Percentiles rank a stretch among this genome's conserved stretches.
Conservation (phyloP, 768 basidiomycete species). For the Hirschioporus abietinus region DNA sequence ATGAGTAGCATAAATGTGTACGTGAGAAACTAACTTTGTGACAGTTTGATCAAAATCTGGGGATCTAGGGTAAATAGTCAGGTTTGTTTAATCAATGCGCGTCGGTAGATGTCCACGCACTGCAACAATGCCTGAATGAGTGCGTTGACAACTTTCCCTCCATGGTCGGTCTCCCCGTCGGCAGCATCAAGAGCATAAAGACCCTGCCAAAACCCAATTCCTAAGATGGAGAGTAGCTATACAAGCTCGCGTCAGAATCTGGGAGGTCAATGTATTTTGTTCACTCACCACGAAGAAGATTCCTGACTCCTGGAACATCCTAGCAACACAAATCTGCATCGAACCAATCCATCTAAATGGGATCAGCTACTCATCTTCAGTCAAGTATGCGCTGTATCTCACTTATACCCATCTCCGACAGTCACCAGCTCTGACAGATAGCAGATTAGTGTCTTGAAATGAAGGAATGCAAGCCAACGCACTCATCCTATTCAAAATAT, state of each 20-base stretch:
- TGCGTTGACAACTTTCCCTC: conserved; percentile 52
- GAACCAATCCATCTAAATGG: conserved; percentile 72
- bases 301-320: conserved; percentile 91
- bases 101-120: conserved; percentile 33
- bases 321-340: conserved; percentile 88
- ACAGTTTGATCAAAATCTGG: conserved; percentile 62
- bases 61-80: conserved; percentile 32
- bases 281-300: conserved; percentile 78
- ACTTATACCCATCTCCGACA: conserved; percentile 79
- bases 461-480: conserved; percentile 23
- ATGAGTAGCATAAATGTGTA: not conserved
- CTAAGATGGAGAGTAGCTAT: conserved; percentile 77
- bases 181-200: conserved; percentile 89
- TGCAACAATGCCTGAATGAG: conserved; percentile 80
- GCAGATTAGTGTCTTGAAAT: conserved; percentile 6
- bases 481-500: conserved; percentile 65
- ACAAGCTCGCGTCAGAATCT: not conserved
- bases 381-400: conserved; percentile 17
- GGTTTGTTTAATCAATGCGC: not conserved
- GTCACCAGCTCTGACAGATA: conserved; percentile 59
- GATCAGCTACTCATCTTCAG: conserved; percentile 4
- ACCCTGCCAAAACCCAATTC: conserved; percentile 80
- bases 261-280: not conserved
- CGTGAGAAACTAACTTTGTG: conserved; percentile 31
- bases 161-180: conserved; percentile 63